Evolutionary conservation across 371 early-diverging fungal genomes (phyloP), one percentile per base, ranked within the genome.

Genomic region (Funneliformis caledonium): DNA sequence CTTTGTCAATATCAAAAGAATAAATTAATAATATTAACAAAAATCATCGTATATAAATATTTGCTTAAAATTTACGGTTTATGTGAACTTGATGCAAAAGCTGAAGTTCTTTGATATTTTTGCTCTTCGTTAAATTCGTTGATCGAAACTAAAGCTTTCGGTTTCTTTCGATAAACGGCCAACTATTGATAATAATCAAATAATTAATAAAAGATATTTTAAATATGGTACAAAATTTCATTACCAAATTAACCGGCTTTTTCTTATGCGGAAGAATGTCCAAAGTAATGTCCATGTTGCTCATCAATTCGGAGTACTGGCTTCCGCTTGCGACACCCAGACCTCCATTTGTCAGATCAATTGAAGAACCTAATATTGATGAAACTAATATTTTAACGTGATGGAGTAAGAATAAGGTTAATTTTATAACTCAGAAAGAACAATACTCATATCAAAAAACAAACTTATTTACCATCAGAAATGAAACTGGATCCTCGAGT

Each of bases 181-280:
- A 70, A 22, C 70, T 70, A 45, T n/a, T 43, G 45, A 19, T 26
- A 26, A 26, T 26, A 42, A 19, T 42, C 47, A n/a, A 14, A n/a
- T 65, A 33, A 33, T 33, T 33, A 65, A 8, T 33, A 37, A 6
- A 70, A 16, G 19, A 31, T 12, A 16, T 31, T 22, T 64, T 31
- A 64, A 42, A 37, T 22, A 26, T 22, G 2, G 22, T 26, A 26
- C 0, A 26, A 26, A n/a, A 6, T 52, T 19, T 52, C 16, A 47
- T 33, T 33, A 78, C 78, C 67, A 56, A 43, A 64, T 78, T 78
- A 47, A 33, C 16, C 19, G 59, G 56, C 14, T 78, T 78, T 33
- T 37, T 78, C 50, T 67, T 78, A 31, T 78, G 68, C 45, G 68
- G 69, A 47, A 68, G 26, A 22, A 67, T 78, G 6, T 78, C 78